These are phyloP conservation scores for Phytophthora pseudosyringae DNA, from an alignment of 352 stramenopile genomes.

Conservation along the genomic window DNA sequence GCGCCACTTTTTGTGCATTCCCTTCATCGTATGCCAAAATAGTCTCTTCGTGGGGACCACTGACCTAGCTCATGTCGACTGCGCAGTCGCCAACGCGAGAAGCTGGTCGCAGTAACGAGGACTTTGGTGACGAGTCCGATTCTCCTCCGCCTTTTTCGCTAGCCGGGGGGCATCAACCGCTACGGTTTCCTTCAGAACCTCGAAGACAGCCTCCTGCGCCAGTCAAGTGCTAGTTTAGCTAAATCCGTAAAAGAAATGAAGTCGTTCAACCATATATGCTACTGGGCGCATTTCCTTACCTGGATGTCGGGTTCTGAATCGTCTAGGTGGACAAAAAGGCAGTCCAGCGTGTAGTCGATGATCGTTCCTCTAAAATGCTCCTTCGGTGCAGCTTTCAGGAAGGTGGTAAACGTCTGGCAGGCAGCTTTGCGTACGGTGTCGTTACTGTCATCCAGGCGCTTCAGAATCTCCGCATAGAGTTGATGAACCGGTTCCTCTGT, in stretches of 20 bases:
- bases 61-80: slow-evolving; percentile 31
- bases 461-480: slow-evolving; percentile 92
- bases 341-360: slow-evolving; percentile 91
- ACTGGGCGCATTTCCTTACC: slow-evolving; percentile 35
- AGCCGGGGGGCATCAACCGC: slow-evolving; percentile 62
- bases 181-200: slow-evolving; percentile 73
- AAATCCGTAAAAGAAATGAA: slow-evolving; percentile 2
- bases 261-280: not conserved
- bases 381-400: slow-evolving; percentile 85
- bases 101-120: slow-evolving; percentile 80
- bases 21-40: slow-evolving; percentile 13
- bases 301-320: slow-evolving; percentile 89
- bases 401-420: slow-evolving; percentile 89
- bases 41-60: not conserved
- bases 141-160: slow-evolving; percentile 79
- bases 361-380: slow-evolving; percentile 89
- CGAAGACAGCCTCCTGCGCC: slow-evolving; percentile 67
- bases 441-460: slow-evolving; percentile 93
- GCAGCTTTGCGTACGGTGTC: slow-evolving; percentile 88
- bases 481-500: slow-evolving; percentile 91
- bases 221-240: slow-evolving; percentile 10
- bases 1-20: slow-evolving; percentile 2
- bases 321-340: slow-evolving; percentile 92
- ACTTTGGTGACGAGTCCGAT: slow-evolving; percentile 72
- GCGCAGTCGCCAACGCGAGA: slow-evolving; percentile 45